A percentile compares a stretch with the other conserved stretches of the same genome.
These are phyloP conservation scores for Neotropicomus parvogracilis DNA, from an alignment of 1,284 basidiomycete species.

Conservation along the genomic window DNA sequence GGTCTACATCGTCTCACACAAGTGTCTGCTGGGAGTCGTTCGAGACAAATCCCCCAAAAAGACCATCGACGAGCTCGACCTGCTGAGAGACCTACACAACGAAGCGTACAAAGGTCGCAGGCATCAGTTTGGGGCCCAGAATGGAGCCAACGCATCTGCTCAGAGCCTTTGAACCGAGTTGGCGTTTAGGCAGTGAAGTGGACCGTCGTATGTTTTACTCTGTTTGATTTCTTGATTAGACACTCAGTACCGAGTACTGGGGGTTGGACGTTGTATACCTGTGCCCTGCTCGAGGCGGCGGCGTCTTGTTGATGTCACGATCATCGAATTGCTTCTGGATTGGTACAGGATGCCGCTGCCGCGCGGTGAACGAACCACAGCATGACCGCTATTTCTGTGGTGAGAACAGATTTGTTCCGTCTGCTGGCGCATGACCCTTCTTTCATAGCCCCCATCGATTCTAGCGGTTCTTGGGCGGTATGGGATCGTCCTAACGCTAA, in stretches of 20 bases:
- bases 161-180: conserved; percentile 14
- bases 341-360: too few relatives aligned
- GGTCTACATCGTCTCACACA: conserved; percentile 33
- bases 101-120: conserved; percentile 17
- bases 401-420: neutral
- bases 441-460: neutral
- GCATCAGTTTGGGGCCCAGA: conserved; percentile 6
- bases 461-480: neutral
- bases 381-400: too few relatives aligned
- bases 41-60: conserved; percentile 23
- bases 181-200: neutral
- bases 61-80: conserved; percentile 33
- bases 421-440: neutral
- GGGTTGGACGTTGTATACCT: too few relatives aligned
- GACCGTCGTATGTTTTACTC: neutral
- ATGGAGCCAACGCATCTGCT: neutral
- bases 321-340: neutral
- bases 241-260: too few relatives aligned
- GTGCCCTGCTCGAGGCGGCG: neutral
- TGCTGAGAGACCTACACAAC: conserved; percentile 28
- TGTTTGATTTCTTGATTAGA: neutral
- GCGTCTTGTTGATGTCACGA: neutral
- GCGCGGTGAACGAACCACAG: neutral
- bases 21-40: conserved; percentile 19
- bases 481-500: neutral